Conservation (phyloP, 495 filamentous ascomycete genomes). For the Cercophora samala region DNA sequence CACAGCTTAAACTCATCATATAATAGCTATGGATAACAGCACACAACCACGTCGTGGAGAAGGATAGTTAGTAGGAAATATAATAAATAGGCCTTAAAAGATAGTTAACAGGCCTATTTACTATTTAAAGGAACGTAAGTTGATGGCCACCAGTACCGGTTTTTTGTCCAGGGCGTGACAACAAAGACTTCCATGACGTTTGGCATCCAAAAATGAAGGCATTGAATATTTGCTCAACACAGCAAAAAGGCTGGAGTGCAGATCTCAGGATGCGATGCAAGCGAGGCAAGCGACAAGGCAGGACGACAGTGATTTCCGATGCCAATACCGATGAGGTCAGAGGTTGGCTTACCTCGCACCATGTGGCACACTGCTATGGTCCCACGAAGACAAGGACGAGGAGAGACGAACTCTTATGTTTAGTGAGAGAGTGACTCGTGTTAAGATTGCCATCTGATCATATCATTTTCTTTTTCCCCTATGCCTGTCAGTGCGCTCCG, state of each 20-base stretch:
- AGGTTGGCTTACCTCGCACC: constrained; percentile 1
- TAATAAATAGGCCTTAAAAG: too few species aligned
- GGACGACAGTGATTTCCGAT: not conserved
- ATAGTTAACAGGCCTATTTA: too few species aligned
- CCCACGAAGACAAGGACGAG: not conserved
- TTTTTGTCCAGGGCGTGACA: too few species aligned
- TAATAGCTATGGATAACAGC: not conserved
- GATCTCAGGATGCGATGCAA: not conserved
- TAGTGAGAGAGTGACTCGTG: not conserved
- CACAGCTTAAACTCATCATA: not conserved
- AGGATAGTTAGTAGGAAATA: too few species aligned
- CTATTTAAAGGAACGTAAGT: too few species aligned
- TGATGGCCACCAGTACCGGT: too few species aligned
- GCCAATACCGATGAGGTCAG: constrained; percentile 9
- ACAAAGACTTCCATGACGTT: not conserved
- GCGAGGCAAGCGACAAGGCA: not conserved
- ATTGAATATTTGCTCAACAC: not conserved
- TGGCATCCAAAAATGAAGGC: not conserved
- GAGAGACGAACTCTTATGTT: not conserved
- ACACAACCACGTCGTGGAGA: too few species aligned
- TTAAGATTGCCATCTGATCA: not conserved
- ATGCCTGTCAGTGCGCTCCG: not conserved
- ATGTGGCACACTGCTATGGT: constrained; percentile 6
- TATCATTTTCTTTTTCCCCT: not conserved
- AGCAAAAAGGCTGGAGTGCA: not conserved